Base-by-base conservation (phyloP, 2,329 filamentous ascomycete species). In the Parastagonospora avenae region DNA sequence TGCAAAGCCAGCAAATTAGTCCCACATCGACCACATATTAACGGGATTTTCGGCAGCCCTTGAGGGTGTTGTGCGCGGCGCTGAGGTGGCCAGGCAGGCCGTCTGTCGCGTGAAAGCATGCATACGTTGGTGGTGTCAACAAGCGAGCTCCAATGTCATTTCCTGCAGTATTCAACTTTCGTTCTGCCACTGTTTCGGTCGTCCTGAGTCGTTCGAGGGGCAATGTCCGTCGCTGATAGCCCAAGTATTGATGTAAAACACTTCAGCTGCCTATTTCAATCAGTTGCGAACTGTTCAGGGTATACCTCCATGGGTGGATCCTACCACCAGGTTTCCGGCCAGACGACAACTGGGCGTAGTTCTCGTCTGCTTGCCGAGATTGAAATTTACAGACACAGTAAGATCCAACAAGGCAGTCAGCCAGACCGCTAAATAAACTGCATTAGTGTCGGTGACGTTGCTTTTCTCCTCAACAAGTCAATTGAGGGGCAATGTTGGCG, bases 1-100 rank as follows among this genome's bases (percentile, higher is more conserved):
- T 36, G 19, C 16, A 72, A 67, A 68, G 61, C 48, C 41, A 55
- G 62, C 52, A 69, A 73, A 73, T 70, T 73, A 70, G 54, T 58
- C 55, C 50, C 45, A 29, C 38, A 50, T 38, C 52, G 19, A 48
- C 35, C 46, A 37, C 29, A 62, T 52, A 54, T 62, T 59, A 56
- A 45, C 53, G 53, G 55, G 56, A 50, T 51, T 59, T 64, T 45
- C 50, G 48, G 42, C 31, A 44, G 29, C 15, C 32, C 11, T 37
- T 30, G 11, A 27, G 10, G 33, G 12, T 12, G 14, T 11, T 45
- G 31, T 44, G 42, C 35, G 42, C 42, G 31, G 31, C 30, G 15
- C 19, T 12, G 30, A 28, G 35, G 16, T 16, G 38, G 38, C 38
- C 38, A 40, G 38, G 38, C 28, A 40, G 19, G 19, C 19, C 19